Percentiles rank a stretch among this genome's conserved stretches.
Evolutionary conservation across 306 rosid species (phyloP).

Genomic region (Lotus japonicus): DNA sequence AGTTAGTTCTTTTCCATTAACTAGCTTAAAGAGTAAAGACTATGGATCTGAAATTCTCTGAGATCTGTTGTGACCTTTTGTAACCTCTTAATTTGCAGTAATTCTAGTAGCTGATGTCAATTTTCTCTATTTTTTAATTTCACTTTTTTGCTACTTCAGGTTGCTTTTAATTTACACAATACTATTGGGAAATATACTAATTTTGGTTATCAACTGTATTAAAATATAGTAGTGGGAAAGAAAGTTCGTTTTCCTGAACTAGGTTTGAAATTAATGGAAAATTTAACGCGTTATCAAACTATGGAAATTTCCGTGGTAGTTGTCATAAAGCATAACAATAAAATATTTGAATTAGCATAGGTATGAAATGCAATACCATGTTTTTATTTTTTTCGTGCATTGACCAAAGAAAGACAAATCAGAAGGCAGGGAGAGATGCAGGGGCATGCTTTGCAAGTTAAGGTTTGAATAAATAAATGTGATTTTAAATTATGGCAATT

Average conservation of each 20-base stretch:
- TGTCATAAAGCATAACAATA: not conserved
- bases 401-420: too few species aligned
- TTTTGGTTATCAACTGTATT: too few species aligned
- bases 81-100: constrained; percentile 9
- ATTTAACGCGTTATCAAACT: not conserved
- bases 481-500: too few species aligned
- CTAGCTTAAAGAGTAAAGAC: not conserved
- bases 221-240: too few species aligned
- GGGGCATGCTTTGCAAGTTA: not conserved
- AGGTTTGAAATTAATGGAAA: too few species aligned
- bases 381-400: too few species aligned
- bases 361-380: too few species aligned
- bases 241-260: too few species aligned
- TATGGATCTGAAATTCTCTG: not conserved
- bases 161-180: too few species aligned
- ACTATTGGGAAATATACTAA: too few species aligned
- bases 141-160: not conserved
- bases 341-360: not conserved
- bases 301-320: not conserved
- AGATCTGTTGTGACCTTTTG: constrained; percentile 13
- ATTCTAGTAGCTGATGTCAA: not conserved
- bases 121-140: not conserved
- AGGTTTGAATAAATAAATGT: not conserved
- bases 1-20: not conserved
- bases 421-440: too few species aligned